These are phyloP conservation scores for Trichosanthes truncata DNA, from an alignment of 306 rosid genomes.

Conservation along the genomic window DNA sequence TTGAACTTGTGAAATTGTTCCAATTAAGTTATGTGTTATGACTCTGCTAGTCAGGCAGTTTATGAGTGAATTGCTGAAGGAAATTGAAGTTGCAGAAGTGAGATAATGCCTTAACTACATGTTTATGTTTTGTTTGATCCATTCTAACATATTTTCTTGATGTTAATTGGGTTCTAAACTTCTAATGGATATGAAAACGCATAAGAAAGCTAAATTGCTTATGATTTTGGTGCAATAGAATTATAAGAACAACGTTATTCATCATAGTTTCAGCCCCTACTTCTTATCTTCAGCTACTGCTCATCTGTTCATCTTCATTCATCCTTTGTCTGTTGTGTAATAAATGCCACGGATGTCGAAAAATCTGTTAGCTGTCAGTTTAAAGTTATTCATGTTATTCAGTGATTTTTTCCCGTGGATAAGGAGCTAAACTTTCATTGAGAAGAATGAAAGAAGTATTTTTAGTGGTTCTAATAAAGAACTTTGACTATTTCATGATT, in stretches of 20 bases:
- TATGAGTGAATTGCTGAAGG: not conserved
- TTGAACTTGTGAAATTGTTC: not conserved
- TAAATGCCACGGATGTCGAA: not conserved
- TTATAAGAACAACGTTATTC: not conserved
- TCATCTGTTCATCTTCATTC: not conserved
- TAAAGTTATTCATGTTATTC: constrained; percentile 7
- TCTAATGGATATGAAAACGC: not conserved
- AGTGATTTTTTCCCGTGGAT: not conserved
- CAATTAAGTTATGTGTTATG: not conserved
- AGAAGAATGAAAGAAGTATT: not conserved
- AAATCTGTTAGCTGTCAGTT: not conserved
- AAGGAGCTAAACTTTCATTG: not conserved
- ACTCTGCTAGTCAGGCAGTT: not conserved
- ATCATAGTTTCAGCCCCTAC: not conserved
- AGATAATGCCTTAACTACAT: not conserved
- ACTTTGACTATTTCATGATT: constrained; percentile 16
- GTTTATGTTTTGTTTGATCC: not conserved
- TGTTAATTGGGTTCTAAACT: not conserved
- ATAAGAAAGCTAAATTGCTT: not conserved
- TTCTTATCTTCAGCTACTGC: not conserved
- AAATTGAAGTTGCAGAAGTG: not conserved
- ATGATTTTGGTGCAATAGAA: not conserved
- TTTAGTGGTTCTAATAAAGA: constrained; percentile 6
- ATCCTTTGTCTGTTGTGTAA: not conserved
- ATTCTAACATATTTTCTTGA: not conserved